A percentile compares a stretch with the other conserved stretches of the same genome.
Evolutionary conservation across 495 filamentous ascomycete species (phyloP).

Genomic region (Achaetomiella virescens): DNA sequence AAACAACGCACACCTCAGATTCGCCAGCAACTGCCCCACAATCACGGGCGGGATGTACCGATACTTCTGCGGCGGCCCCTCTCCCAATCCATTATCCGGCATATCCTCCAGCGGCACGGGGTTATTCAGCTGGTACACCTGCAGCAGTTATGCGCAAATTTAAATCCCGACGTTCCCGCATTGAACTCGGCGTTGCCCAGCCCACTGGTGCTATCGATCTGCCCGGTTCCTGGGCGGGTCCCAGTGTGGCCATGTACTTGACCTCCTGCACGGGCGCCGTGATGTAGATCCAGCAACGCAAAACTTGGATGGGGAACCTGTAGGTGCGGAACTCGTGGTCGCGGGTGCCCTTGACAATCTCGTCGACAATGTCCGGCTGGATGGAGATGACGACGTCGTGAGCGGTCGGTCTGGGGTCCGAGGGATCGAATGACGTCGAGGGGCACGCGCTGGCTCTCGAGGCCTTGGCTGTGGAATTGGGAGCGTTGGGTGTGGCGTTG

Average conservation of each 20-base stretch:
- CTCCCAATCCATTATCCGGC: conserved; percentile 38
- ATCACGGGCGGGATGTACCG: conserved; percentile 40
- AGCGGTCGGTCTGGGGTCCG: conserved; percentile 39
- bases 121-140: conserved; percentile 49
- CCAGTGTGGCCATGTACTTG: conserved; percentile 45
- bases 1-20: conserved; percentile 38
- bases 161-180: conserved; percentile 22
- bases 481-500: conserved; percentile 18
- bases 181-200: conserved; percentile 47
- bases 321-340: conserved; percentile 43
- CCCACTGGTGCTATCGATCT: conserved; percentile 34
- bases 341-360: conserved; percentile 35
- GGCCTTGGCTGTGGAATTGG: conserved; percentile 35
- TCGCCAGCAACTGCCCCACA: conserved; percentile 41
- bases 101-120: conserved; percentile 39
- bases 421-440: conserved; percentile 38
- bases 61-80: conserved; percentile 33
- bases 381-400: conserved; percentile 45
- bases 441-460: conserved; percentile 47
- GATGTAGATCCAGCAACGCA: conserved; percentile 45
- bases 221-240: conserved; percentile 33
- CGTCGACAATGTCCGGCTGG: conserved; percentile 31
- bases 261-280: conserved; percentile 34
- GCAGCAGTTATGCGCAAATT: conserved; percentile 43
- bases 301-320: conserved; percentile 35